phyloP scores from a whole-genome alignment of 371 early-diverging fungal genomes.

The Chytridium lagenaria region DNA sequence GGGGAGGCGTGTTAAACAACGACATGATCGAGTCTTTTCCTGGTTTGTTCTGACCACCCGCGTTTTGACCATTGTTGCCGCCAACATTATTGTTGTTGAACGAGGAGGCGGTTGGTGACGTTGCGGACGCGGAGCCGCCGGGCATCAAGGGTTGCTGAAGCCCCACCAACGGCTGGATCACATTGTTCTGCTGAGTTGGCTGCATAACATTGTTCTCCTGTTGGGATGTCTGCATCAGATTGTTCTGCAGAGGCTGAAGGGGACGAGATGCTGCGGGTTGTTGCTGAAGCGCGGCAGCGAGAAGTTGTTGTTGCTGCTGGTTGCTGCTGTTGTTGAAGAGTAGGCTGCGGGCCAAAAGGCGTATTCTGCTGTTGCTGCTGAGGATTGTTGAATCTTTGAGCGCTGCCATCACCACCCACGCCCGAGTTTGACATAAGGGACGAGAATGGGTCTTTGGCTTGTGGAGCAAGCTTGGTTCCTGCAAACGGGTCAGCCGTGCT shows the following conservation, averaged over 20 bases:
- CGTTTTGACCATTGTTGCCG: neutral
- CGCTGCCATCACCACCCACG: neutral
- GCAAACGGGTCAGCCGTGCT: conserved; percentile 5
- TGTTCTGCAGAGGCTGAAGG: too few species aligned
- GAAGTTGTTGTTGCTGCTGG: neutral
- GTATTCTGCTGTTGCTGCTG: neutral
- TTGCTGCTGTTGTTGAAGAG: too few species aligned
- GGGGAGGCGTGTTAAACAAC: conserved; percentile 33
- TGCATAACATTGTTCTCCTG: too few species aligned
- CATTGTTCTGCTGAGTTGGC: neutral
- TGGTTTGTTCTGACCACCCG: neutral
- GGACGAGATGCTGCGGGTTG: too few species aligned
- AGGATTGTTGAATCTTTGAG: neutral
- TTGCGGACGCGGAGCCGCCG: neutral
- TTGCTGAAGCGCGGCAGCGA: neutral
- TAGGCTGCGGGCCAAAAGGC: too few species aligned
- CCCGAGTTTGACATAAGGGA: neutral
- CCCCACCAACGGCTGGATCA: conserved; percentile 2
- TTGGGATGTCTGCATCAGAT: neutral
- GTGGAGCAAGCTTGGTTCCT: neutral
- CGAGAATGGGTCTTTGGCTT: conserved; percentile 4
- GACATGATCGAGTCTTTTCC: conserved; percentile 43
- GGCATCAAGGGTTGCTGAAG: conserved; percentile 25
- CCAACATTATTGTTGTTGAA: conserved; percentile 1
- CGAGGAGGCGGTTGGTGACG: too few species aligned